Base-by-base conservation (phyloP, 108 stramenopile genomes). In the Fragilaria radians region DNA sequence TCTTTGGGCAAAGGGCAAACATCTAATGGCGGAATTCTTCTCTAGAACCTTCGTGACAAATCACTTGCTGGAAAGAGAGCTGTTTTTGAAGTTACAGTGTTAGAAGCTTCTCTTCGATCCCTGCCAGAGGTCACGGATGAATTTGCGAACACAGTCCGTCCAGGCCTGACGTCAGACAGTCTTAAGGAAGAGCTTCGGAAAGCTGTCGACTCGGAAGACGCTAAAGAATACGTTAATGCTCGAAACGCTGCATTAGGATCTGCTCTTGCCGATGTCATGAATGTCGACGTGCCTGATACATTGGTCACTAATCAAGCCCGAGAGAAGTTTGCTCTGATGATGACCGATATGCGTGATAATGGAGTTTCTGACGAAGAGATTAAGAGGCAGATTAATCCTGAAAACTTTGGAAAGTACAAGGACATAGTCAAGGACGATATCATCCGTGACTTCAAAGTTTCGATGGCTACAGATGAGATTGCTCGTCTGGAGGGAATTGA, bases 271-370 rank as follows among this genome's bases (percentile, higher is more conserved):
- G 70, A 79, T 49, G 59, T 74, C 33, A 65, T 90, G 63, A 78
- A 90, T 47, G 81, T 89, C 17, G 87, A 86, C 19, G 85, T 96
- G 21, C 95, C 95, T 7, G 94, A 96, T 69, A 95, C 92, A 0
- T 66, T 95, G 5, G 76, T 96, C 22, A 85, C 87, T 27, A 94
- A 94, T 61, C 82, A 93, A 68, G 90, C 92, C 2, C 82, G 85
- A n/a, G 89, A 95, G 48, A 95, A 96, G 81, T 96, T 88, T 52
- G 91, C 95, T 36, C 55, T 93, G 65, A 96, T 96, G 95, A 92
- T 96, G 92, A 82, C 90, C 0, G 95, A 96, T 34, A 85, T 96
- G 80, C 66, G 89, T 61, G 80, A 84, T 67, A 84, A 74, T 57
- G 92, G 93, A 23, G 88, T 91, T 63, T 57, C 81, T 28, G 95